Percentiles rank a stretch among this genome's conserved stretches.
phyloP scores from a whole-genome alignment of 2,329 filamentous ascomycete genomes.

The Fusarium bulbicola region DNA sequence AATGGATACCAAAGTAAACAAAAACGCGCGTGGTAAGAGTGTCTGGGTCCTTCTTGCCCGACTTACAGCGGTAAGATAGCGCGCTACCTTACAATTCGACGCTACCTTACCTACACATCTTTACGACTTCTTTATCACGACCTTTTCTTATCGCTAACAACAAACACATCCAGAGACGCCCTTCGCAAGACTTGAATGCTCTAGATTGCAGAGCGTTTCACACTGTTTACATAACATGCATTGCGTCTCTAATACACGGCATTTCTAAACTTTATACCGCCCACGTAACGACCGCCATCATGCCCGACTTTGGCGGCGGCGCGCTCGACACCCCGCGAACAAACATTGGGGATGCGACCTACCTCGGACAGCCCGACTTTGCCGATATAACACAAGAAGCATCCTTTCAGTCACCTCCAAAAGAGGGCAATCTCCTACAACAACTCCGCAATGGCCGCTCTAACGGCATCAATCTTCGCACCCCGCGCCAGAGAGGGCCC shows the following conservation, averaged over 20 bases:
- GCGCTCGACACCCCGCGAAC: constrained; percentile 87
- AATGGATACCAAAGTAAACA: constrained; percentile 55
- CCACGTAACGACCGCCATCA: constrained; percentile 48
- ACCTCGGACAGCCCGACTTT: constrained; percentile 76
- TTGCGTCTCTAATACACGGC: constrained; percentile 21
- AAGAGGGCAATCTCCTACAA: constrained; percentile 74
- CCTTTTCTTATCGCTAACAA: constrained; percentile 32
- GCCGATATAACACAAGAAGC: constrained; percentile 84
- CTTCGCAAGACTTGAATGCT: background rate
- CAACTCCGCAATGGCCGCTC: constrained; percentile 75
- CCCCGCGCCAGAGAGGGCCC: constrained; percentile 76
- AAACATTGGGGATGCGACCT: constrained; percentile 84
- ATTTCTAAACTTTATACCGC: constrained; percentile 31
- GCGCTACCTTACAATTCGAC: constrained; percentile 27
- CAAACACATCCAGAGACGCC: constrained; percentile 20
- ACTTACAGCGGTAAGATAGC: constrained; percentile 34
- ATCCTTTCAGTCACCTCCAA: constrained; percentile 84
- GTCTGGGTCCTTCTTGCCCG: constrained; percentile 14
- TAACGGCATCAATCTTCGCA: constrained; percentile 69
- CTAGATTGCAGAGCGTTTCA: background rate
- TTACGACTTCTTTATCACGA: constrained; percentile 31
- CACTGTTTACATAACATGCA: constrained; percentile 33
- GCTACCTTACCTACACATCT: constrained; percentile 16
- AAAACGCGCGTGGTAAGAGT: constrained; percentile 45
- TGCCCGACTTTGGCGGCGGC: constrained; percentile 70